A percentile compares a stretch with the other conserved stretches of the same genome.
These are phyloP conservation scores for Melastoma malabathricum DNA, from an alignment of 345 rosid species.

Conservation along the genomic window DNA sequence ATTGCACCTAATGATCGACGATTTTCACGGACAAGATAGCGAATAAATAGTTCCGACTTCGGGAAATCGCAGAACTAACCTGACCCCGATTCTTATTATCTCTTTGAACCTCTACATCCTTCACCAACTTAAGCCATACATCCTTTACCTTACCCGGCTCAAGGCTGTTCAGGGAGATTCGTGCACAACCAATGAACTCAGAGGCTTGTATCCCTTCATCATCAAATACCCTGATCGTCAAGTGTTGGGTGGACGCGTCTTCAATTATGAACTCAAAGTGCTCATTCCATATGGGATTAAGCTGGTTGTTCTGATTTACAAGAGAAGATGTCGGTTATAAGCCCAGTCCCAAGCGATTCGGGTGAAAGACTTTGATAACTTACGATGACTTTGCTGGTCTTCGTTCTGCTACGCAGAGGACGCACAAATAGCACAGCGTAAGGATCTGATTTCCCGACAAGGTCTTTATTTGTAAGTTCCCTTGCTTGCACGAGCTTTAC, in stretches of 20 bases:
- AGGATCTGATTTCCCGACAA: slow-evolving; percentile 92
- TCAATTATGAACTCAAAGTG: slow-evolving; percentile 73
- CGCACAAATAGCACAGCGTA: slow-evolving; percentile 63
- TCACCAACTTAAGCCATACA: slow-evolving; percentile 67
- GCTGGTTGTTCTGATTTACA: slow-evolving; percentile 43
- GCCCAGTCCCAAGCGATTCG: no score
- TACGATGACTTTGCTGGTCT: slow-evolving; percentile 73
- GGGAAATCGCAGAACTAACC: slow-evolving; percentile 17
- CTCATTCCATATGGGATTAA: slow-evolving; percentile 94
- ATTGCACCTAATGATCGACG: slow-evolving; percentile 74
- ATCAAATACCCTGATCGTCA: slow-evolving; percentile 65
- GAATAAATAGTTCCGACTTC: no score
- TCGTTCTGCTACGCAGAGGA: slow-evolving; percentile 53
- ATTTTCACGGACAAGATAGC: no score
- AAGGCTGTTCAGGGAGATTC: slow-evolving; percentile 34
- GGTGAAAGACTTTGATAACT: no score
- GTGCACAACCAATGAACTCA: slow-evolving; percentile 71
- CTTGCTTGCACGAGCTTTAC: slow-evolving; percentile 91
- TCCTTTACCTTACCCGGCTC: slow-evolving; percentile 83
- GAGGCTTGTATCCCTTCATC: slow-evolving; percentile 87
- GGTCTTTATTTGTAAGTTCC: slow-evolving; percentile 69
- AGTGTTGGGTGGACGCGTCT: slow-evolving; percentile 62
- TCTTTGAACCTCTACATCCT: slow-evolving; percentile 74
- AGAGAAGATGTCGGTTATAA: neutral
- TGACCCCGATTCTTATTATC: slow-evolving; percentile 79